Conservation (phyloP, 2,329 filamentous ascomycete species). For the Epichloe typhina region DNA sequence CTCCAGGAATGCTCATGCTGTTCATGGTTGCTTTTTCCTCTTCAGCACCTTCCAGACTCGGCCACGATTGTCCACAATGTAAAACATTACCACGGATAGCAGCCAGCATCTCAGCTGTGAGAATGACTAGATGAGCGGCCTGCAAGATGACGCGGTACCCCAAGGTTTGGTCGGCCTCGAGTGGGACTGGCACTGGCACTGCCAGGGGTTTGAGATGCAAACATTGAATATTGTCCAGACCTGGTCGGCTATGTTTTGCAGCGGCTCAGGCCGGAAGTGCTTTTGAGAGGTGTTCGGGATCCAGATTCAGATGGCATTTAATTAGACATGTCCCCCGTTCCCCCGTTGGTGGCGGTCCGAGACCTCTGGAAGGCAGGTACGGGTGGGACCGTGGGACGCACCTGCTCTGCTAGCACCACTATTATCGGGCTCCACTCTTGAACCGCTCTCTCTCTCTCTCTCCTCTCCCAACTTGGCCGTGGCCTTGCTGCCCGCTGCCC, state of each 20-base stretch:
- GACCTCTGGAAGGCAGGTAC: background rate
- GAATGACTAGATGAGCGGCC: background rate
- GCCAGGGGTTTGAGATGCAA: background rate
- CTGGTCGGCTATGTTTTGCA: background rate
- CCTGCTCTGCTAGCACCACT: background rate
- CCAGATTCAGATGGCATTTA: background rate
- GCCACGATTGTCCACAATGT: too few relatives aligned
- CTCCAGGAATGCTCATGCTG: too few relatives aligned
- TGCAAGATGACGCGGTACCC: background rate
- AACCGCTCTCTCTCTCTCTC: background rate
- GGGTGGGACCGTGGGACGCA: background rate
- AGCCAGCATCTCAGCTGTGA: background rate
- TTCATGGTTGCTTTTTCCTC: too few relatives aligned
- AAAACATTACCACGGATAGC: too few relatives aligned
- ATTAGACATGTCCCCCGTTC: background rate
- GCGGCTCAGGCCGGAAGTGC: background rate
- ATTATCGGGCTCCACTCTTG: background rate
- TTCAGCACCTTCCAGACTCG: too few relatives aligned
- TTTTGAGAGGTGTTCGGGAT: background rate
- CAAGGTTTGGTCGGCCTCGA: background rate
- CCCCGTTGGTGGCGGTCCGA: background rate
- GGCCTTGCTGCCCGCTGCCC: too few relatives aligned
- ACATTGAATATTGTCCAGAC: background rate
- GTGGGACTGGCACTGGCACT: background rate
- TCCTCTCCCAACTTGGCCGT: background rate